Evolutionary conservation across 495 filamentous ascomycete species (phyloP).

Genomic region (Clohesyomyces aquaticus): DNA sequence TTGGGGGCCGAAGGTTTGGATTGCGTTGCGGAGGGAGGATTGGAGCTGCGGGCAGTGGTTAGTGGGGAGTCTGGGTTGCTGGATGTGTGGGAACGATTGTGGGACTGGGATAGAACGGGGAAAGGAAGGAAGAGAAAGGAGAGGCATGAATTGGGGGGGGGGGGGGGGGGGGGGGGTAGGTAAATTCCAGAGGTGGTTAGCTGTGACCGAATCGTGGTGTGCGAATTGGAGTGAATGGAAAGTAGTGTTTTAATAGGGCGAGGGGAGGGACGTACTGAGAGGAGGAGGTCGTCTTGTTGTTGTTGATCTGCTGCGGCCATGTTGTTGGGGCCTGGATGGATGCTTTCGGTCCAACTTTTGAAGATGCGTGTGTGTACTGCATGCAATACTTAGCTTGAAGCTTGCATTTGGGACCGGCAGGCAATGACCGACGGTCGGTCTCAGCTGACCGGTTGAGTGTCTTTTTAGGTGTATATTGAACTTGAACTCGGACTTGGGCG

Average conservation of each 20-base stretch:
- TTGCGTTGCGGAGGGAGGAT: slow-evolving; percentile 42
- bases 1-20: slow-evolving; percentile 37
- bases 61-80: no score
- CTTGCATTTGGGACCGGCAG: no score
- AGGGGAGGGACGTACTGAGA: slow-evolving; percentile 4
- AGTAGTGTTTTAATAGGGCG: neutral
- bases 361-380: neutral
- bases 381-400: no score
- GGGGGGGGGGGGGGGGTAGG: neutral
- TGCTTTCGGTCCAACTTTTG: neutral
- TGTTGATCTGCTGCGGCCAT: neutral
- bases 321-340: neutral
- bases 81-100: no score
- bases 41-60: slow-evolving; percentile 21
- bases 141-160: neutral
- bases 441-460: no score
- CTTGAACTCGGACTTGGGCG: no score
- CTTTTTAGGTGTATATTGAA: no score
- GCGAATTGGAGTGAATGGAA: neutral
- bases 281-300: slow-evolving; percentile 18
- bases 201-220: no score
- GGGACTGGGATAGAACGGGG: neutral
- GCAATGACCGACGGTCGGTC: no score
- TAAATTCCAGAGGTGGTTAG: no score
- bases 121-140: neutral